Percentiles rank a stretch among this genome's conserved stretches.
These are phyloP conservation scores for Microdochium paspali DNA, from an alignment of 2,329 filamentous ascomycete species.

Conservation along the genomic window DNA sequence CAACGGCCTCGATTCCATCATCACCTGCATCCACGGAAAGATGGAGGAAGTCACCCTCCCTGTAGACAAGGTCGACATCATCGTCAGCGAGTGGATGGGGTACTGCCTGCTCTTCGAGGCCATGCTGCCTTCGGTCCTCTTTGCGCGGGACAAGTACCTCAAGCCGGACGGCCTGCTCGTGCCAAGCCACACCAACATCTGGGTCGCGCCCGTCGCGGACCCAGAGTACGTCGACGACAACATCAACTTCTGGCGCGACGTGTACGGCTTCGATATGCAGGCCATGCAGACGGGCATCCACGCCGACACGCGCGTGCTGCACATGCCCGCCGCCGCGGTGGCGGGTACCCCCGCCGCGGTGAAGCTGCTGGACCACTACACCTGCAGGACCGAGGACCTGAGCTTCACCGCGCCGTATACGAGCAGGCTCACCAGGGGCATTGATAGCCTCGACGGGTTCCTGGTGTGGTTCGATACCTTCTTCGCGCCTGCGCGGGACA, in stretches of 20 bases:
- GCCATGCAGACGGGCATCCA: slow-evolving; percentile 78
- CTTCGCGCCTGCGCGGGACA: slow-evolving; percentile 57
- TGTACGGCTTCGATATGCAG: slow-evolving; percentile 93
- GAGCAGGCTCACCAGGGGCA: slow-evolving; percentile 48
- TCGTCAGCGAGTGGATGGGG: slow-evolving; percentile 97
- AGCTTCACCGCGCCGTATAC: slow-evolving; percentile 64
- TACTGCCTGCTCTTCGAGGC: slow-evolving; percentile 90
- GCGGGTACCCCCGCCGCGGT: slow-evolving; percentile 57
- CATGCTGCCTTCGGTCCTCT: slow-evolving; percentile 90
- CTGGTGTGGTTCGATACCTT: slow-evolving; percentile 92
- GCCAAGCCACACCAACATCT: slow-evolving; percentile 75
- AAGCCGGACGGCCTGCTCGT: slow-evolving; percentile 73
- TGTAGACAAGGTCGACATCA: slow-evolving; percentile 78
- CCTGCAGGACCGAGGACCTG: slow-evolving; percentile 60
- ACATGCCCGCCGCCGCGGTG: slow-evolving; percentile 52
- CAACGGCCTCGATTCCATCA: slow-evolving; percentile 64
- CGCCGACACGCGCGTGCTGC: slow-evolving; percentile 71
- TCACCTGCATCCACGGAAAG: slow-evolving; percentile 74
- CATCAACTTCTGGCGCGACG: slow-evolving; percentile 78
- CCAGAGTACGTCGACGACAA: slow-evolving; percentile 68
- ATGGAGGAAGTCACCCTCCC: slow-evolving; percentile 80
- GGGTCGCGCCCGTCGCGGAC: slow-evolving; percentile 73
- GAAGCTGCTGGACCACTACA: slow-evolving; percentile 68
- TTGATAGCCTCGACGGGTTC: slow-evolving; percentile 73
- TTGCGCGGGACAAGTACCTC: slow-evolving; percentile 79